Base-by-base conservation (phyloP, 2,329 filamentous ascomycete species). In the Colletotrichum musicola region DNA sequence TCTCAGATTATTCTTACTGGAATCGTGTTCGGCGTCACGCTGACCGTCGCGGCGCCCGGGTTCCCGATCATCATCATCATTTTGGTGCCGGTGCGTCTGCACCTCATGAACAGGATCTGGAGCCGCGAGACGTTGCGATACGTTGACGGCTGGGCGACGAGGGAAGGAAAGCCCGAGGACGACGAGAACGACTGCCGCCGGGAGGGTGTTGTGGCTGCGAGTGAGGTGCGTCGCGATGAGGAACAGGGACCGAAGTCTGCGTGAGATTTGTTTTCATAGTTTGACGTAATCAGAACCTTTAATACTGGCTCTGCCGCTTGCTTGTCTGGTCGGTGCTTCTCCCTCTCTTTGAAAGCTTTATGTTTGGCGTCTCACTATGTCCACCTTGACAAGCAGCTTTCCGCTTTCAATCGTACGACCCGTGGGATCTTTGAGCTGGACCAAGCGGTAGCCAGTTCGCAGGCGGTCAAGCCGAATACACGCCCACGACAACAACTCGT, bases 11-110 rank as follows among this genome's bases (percentile, higher is more conserved):
- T 86, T 1, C 77, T 89, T 51, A 90, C 89, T 3, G 83, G 84
- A 0, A 81, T 85, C 4, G 86, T 91, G n/a, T 91, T 91, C 73
- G 85, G 87, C 40, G 78, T 90, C 16, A 91, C 89, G 0, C 80
- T 91, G 59, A 91, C 88, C 0, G 83, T 86, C n/a, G 89, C 85
- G 0, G 88, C 88, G 0, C 88, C 88, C 0, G 88, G 85, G 0
- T 91, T 91, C 71, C 89, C 89, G 1, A 78, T 92, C 7, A 83
- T 91, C 27, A 90, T 92, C 68, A 87, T 91, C 61, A 82, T 85
- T 6, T 76, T 91, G n/a, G 89, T 92, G 1, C 89, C 89, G 0
- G 81, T 89, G n/a, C 81, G 89, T 12, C 75, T 92, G 9, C 79
- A 85, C 16, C 62, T 90, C 13, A 90, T 91, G 88, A 88, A 87